These are phyloP conservation scores for Avena sativa DNA, from an alignment of 176 grass and related monocot genomes.

Conservation along the genomic window DNA sequence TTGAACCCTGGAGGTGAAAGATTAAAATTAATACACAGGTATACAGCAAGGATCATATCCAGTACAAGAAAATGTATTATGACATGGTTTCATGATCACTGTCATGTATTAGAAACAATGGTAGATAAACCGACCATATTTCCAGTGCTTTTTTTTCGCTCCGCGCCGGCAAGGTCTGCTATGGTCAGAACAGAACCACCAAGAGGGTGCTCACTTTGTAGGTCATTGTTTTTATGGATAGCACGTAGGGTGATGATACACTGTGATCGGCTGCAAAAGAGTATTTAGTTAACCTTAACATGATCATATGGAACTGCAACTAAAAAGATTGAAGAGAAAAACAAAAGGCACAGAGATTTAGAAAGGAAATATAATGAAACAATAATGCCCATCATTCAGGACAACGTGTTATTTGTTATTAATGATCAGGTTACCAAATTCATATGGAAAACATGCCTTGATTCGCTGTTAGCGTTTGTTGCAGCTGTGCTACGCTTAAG, in stretches of 20 bases:
- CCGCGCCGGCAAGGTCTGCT: constrained; percentile 90
- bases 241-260: constrained; percentile 78
- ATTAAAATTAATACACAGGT: constrained; percentile 8
- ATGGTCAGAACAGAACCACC: constrained; percentile 71
- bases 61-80: neutral
- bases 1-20: constrained; percentile 62
- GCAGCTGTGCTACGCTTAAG: constrained; percentile 79
- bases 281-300: constrained; percentile 17
- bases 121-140: constrained; percentile 64
- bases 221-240: constrained; percentile 32
- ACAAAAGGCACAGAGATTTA: neutral
- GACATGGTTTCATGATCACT: neutral
- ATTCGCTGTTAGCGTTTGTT: constrained; percentile 84
- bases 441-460: constrained; percentile 55
- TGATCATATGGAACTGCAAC: neutral
- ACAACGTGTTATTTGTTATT: constrained; percentile 5
- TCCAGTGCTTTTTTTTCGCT: constrained; percentile 81
- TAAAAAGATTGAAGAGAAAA: neutral
- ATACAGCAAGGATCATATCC: neutral
- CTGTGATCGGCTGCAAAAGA: constrained; percentile 78
- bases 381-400: neutral
- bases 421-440: too few relatives aligned
- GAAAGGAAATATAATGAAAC: neutral
- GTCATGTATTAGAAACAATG: neutral
- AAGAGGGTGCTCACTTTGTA: constrained; percentile 38